Evolutionary conservation across 768 basidiomycete genomes (phyloP).

Genomic region (Boletus pseudopeckii): DNA sequence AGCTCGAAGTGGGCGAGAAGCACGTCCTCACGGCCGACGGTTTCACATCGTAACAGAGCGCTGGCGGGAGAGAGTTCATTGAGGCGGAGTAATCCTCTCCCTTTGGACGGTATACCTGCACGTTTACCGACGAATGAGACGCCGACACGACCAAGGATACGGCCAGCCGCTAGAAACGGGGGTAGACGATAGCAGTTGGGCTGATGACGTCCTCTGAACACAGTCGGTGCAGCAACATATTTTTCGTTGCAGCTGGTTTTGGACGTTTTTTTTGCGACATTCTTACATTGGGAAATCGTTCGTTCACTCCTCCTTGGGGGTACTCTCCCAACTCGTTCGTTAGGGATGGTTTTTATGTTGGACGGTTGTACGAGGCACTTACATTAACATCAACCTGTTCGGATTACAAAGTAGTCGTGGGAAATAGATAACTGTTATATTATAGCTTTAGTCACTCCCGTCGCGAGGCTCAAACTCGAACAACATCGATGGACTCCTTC

Average conservation of each 20-base stretch:
- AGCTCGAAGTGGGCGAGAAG: conserved; percentile 31
- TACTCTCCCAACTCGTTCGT: conserved; percentile 10
- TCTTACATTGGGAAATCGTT: not conserved
- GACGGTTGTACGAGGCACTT: conserved; percentile 2
- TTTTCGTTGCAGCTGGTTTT: not conserved
- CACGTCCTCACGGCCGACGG: conserved; percentile 17
- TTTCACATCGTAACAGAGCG: conserved; percentile 16
- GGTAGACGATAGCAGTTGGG: conserved; percentile 42
- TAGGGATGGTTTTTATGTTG: conserved; percentile 8
- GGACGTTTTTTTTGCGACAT: conserved; percentile 16
- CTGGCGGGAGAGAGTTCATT: conserved; percentile 22
- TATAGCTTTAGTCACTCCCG: not conserved
- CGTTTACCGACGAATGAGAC: conserved; percentile 48
- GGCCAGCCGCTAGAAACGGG: conserved; percentile 34
- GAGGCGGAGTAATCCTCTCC: conserved; percentile 26
- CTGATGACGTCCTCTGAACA: not conserved
- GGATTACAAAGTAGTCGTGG: conserved; percentile 19
- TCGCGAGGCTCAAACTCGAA: conserved; percentile 12
- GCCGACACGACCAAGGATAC: conserved; percentile 58
- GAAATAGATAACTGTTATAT: conserved; percentile 26
- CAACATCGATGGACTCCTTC: conserved; percentile 65
- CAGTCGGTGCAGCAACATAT: not conserved
- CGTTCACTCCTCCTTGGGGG: not conserved
- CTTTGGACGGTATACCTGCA: conserved; percentile 33
- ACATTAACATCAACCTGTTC: not conserved